These are phyloP conservation scores for Serendipita sp. DNA, from an alignment of 768 basidiomycete genomes.

Conservation along the genomic window DNA sequence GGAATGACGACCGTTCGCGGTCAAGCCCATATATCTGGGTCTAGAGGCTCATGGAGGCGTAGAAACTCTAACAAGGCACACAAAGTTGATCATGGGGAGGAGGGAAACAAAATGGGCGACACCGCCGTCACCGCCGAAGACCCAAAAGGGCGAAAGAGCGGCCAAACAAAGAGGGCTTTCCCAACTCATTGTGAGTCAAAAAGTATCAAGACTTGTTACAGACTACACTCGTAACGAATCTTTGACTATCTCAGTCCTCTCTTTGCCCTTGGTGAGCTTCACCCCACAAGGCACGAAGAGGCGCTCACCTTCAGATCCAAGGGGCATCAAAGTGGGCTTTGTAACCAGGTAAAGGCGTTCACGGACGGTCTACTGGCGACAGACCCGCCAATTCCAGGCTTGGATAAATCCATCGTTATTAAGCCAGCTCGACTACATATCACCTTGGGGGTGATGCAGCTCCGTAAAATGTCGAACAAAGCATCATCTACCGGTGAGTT, in stretches of 20 bases:
- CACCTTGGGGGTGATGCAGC: slow-evolving; percentile 60
- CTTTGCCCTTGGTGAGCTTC: slow-evolving; percentile 4
- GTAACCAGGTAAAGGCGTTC: slow-evolving; percentile 17
- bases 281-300: not conserved
- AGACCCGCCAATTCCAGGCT: slow-evolving; percentile 28
- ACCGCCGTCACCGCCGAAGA: too few species aligned
- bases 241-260: slow-evolving; percentile 6
- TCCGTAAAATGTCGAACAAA: slow-evolving; percentile 17
- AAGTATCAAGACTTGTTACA: not conserved
- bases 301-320: not conserved
- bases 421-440: slow-evolving; percentile 48
- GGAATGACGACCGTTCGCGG: too few species aligned
- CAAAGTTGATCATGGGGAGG: too few species aligned
- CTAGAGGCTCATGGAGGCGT: too few species aligned
- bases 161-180: not conserved
- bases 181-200: not conserved
- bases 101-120: too few species aligned
- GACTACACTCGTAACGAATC: not conserved
- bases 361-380: slow-evolving; percentile 19
- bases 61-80: too few species aligned
- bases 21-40: too few species aligned
- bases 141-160: too few species aligned
- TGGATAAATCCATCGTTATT: slow-evolving; percentile 47
- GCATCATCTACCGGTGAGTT: not conserved
- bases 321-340: slow-evolving; percentile 18